Evolutionary conservation across 2,329 filamentous ascomycete genomes (phyloP).

Genomic region (Cercospora sesami): DNA sequence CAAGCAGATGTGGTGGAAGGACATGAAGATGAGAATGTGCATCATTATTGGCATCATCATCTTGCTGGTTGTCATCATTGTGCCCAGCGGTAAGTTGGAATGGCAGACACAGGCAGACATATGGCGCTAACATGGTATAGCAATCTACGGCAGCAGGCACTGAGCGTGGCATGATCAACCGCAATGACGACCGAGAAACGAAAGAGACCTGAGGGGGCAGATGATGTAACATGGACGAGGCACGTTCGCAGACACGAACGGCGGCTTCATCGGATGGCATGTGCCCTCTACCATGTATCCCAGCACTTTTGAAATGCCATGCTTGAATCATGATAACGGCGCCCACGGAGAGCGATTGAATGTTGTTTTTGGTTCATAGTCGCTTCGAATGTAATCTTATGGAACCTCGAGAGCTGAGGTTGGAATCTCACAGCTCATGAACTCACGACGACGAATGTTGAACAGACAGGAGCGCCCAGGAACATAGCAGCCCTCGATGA

Average conservation of each 20-base stretch:
- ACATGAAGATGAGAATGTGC: slow-evolving; percentile 99
- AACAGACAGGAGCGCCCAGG: background rate
- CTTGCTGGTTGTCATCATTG: slow-evolving; percentile 88
- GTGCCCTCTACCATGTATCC: slow-evolving; percentile 8
- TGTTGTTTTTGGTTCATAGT: slow-evolving; percentile 20
- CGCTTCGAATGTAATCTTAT: slow-evolving; percentile 25
- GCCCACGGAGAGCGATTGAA: slow-evolving; percentile 26
- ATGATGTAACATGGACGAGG: slow-evolving; percentile 16
- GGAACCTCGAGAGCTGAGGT: slow-evolving; percentile 1
- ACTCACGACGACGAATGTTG: background rate
- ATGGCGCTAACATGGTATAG: slow-evolving; percentile 19
- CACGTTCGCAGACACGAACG: slow-evolving; percentile 5
- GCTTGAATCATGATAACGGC: slow-evolving; percentile 27
- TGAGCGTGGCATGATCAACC: background rate
- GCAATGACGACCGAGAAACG: slow-evolving; percentile 15
- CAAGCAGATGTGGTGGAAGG: slow-evolving; percentile 99
- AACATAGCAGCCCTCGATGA: background rate
- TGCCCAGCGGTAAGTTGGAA: slow-evolving; percentile 70
- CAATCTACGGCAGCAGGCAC: slow-evolving; percentile 29
- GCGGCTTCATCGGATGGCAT: background rate
- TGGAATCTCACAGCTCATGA: background rate
- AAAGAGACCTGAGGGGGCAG: slow-evolving; percentile 16
- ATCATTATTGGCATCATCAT: slow-evolving; percentile 88
- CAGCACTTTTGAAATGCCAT: slow-evolving; percentile 7
- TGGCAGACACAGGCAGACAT: background rate